Evolutionary conservation across 768 basidiomycete genomes (phyloP), one percentile per base, ranked within the genome.

Genomic region (Punctularia strigosozonata): DNA sequence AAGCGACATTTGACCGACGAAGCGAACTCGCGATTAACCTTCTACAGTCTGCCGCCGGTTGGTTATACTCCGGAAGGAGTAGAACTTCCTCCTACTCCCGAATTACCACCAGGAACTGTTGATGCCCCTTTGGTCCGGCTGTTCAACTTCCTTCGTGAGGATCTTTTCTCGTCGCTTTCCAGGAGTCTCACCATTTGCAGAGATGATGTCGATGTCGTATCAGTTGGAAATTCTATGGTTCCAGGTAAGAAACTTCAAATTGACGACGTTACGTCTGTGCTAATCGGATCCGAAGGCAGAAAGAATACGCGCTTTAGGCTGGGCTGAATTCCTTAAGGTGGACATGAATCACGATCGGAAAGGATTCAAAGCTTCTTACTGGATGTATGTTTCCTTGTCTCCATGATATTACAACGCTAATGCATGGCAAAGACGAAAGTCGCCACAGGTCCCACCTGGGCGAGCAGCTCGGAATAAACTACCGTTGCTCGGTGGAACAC

Each of bases 191-290:
- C 46, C 37, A 19, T 20, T 20, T 13, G 5, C 45, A 92, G 89
- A 91, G 54, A 82, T 87, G 67, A 85, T 91, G 75, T 86, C 88
- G 1, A 58, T 95, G 42, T 81, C 86, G 2, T 95, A 95, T 58
- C 91, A 94, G 50, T 68, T 97, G 13, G 92, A 91, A 57, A 83
- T 90, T 45, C 57, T 97, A 35, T 79, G 77, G 70, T 83, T 78
- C 50, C 87, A 90, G 54, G 71, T 66, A 38, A n/a, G 55, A 42
- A 25, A 13, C 30, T 17, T 25, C 14, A 6, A 14, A 32, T 8
- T 30, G n/a, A 13, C n/a, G 30, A 15, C 10, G 8, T 40, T 7
- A 0, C 18, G 19, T 6, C 34, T 37, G 24, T 38, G 6, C 22
- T 37, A 35, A 44, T 15, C 22, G 30, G 22, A 37, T 32, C 33